Evolutionary conservation across 331 rosid species (phyloP), one percentile per base, ranked within the genome.

Genomic region (Pyracantha coccinea): DNA sequence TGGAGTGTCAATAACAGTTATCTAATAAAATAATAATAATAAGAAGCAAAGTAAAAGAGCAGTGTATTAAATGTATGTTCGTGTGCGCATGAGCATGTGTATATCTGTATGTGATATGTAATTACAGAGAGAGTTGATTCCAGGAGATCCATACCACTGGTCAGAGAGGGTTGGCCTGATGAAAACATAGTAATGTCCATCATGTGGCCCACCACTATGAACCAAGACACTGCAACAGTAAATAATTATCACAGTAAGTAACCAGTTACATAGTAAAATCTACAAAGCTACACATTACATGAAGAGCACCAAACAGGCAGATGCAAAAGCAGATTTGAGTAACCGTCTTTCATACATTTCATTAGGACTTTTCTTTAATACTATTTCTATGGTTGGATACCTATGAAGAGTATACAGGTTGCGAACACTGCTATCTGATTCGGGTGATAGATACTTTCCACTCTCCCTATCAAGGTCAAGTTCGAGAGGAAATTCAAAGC

Each of bases 361-460:
- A 31, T 31, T 31, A 31, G 32, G 32, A 31, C 7, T 31, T 31
- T 6, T 31, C 33, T 31, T 31, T 31, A 31, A 31, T 31, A 31
- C 33, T 6, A 31, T 31, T 31, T 31, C 33, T 31, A 31, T 2
- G 8, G 33, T 31, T 31, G 33, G 61, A 74, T 82, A 92, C 97
- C 96, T 86, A 77, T 92, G 96, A 77, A 92, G 96, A 4, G 91
- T 87, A 76, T 90, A 92, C 66, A 92, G 90, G 87, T 92, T 92
- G 76, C 92, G 96, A 57, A 92, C 92, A 55, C 89, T 87, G 80
- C 84, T 88, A 74, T 92, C 94, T 64, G 97, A 93, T 0, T 92
- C 89, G 61, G 97, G 97, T 68, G 97, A 88, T 33, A 90, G 75
- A 87, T 92, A 92, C 71, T 86, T 92, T 23, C 97, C 90, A 77